phyloP scores from a whole-genome alignment of 305 asterid genomes.

The Nicotiana rustica region DNA sequence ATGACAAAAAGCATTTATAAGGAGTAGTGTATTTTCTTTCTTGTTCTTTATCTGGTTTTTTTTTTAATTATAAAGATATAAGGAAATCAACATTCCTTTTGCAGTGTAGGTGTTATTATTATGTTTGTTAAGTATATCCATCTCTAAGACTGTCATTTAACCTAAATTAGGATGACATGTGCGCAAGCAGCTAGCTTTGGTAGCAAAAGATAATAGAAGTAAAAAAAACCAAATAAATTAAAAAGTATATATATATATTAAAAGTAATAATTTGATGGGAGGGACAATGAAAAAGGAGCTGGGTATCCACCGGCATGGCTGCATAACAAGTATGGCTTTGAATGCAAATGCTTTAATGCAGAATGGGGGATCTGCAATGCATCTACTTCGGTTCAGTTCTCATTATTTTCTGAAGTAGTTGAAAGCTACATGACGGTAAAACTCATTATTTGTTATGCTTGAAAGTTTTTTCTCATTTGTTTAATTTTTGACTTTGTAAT shows the following conservation, averaged over 20 bases:
- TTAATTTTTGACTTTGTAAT: neutral
- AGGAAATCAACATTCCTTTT: neutral
- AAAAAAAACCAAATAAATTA: neutral
- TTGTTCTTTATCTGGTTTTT: neutral
- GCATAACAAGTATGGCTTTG: constrained; percentile 21
- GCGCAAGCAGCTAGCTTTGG: neutral
- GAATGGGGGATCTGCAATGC: neutral
- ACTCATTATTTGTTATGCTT: too few relatives aligned
- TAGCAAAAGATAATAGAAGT: neutral
- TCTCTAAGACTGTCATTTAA: neutral
- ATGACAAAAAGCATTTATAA: neutral
- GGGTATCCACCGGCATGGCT: neutral
- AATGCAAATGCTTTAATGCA: constrained; percentile 2
- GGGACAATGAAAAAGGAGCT: neutral
- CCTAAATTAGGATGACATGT: neutral
- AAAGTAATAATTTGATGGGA: neutral
- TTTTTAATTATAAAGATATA: neutral
- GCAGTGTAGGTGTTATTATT: neutral
- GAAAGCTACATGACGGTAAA: too few relatives aligned
- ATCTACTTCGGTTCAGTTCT: neutral
- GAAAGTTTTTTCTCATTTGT: neutral
- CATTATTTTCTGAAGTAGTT: neutral
- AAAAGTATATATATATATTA: neutral
- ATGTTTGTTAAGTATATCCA: neutral
- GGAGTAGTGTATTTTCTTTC: too few relatives aligned